Conservation (phyloP, 176 grass and related monocot genomes). For the Carex myosuroides region DNA sequence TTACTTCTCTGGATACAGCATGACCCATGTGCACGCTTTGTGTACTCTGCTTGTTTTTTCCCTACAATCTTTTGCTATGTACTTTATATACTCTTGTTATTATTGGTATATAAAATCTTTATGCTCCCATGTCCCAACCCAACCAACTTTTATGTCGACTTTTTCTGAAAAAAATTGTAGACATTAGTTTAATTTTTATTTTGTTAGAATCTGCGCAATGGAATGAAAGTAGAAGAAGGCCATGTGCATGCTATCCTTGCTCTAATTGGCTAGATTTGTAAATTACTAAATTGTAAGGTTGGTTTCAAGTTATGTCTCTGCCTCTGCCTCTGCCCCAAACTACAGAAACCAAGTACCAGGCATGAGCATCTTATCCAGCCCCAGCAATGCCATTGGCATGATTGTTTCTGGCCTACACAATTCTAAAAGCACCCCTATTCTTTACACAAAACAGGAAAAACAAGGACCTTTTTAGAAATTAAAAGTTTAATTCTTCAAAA, state of each 20-base stretch:
- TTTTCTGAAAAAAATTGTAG: background rate
- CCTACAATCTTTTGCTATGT: background rate
- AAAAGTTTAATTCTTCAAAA: no score
- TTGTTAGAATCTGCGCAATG: background rate
- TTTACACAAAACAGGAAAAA: background rate
- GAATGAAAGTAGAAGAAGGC: background rate
- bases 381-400: background rate
- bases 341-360: slow-evolving; percentile 7
- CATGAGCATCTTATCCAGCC: slow-evolving; percentile 4
- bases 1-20: background rate
- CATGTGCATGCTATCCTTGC: background rate
- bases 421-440: background rate
- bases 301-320: slow-evolving; percentile 5
- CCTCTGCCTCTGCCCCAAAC: background rate
- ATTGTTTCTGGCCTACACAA: slow-evolving; percentile 6
- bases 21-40: background rate
- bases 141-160: background rate
- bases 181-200: background rate
- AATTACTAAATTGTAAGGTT: background rate
- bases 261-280: slow-evolving; percentile 16
- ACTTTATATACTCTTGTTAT: background rate
- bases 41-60: background rate
- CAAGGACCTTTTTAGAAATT: background rate
- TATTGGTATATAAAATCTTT: background rate
- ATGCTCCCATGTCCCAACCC: no score